Evolutionary conservation across 192 early-diverging fungal genomes (phyloP), one percentile per base, ranked within the genome.

Genomic region (Kickxella alabastrina): DNA sequence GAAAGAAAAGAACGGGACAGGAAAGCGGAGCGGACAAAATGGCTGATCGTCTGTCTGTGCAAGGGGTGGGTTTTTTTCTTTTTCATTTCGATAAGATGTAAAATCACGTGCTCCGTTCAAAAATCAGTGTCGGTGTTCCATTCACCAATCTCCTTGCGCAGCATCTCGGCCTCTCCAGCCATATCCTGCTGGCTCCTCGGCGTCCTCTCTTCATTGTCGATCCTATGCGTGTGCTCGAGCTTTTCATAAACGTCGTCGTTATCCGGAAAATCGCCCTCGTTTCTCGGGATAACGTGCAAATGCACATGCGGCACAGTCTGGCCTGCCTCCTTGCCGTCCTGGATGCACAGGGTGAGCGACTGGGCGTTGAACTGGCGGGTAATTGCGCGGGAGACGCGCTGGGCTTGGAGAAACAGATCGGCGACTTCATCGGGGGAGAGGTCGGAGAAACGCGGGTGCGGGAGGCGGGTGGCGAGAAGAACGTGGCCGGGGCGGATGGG

Each of bases 301-400:
- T 98, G 95, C 7, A 88, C 86, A 68, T 98, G 95, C 9, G 87
- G 81, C 4, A 98, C 92, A 17, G 92, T 80, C 64, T 91, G 86
- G 5, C 85, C 88, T 6, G 90, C 87, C 18, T 59, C 61, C 0
- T 79, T 67, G 3, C 90, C 88, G 65, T 93, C 90, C 82, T 84
- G 71, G 13, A 95, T 82, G 12, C 87, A 84, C 32, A 96, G 55
- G 3, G 93, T 94, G 31, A 96, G 68, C 2, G 84, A 79, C 27
- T 83, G 73, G 5, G 80, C 89, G 4, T 69, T 59, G 46, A 83
- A 92, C 50, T 89, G 62, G 35, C 72, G 73, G 70, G 96, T 92
- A 6, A 96, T 56, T 6, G 86, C 74, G 22, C 65, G 77, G 27
- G 87, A 84, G 31, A 95, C 81, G 22, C 69, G 79, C 62, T 94